These are phyloP conservation scores for Halophytophthora polymorphica DNA, from an alignment of 352 stramenopile genomes.

Conservation along the genomic window DNA sequence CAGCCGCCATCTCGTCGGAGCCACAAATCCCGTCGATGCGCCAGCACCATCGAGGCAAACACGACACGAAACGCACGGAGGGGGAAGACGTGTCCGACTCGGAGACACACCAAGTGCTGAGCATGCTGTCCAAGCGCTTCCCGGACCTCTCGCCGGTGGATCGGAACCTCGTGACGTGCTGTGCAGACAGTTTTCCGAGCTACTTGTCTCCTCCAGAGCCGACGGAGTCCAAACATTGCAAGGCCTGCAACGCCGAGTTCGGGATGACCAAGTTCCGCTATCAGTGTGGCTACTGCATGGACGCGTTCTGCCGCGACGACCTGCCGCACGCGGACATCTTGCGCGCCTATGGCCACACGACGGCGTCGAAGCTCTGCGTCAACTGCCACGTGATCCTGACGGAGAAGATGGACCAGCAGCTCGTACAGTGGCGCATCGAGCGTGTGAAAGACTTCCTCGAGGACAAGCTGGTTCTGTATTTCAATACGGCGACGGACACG, in stretches of 20 bases:
- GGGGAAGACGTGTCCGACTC: conserved; percentile 21
- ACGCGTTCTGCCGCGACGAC: conserved; percentile 77
- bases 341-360: conserved; percentile 62
- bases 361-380: conserved; percentile 58
- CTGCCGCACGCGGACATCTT: conserved; percentile 56
- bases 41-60: conserved; percentile 12
- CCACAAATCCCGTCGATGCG: conserved; percentile 24
- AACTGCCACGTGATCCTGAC: conserved; percentile 70
- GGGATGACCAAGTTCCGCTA: conserved; percentile 84
- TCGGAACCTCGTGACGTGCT: conserved; percentile 70
- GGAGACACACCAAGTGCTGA: conserved; percentile 31
- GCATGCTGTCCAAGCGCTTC: conserved; percentile 76
- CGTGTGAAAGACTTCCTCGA: conserved; percentile 74
- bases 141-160: conserved; percentile 72
- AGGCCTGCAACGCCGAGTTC: conserved; percentile 67
- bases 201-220: conserved; percentile 63
- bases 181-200: conserved; percentile 38
- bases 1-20: conserved; percentile 51
- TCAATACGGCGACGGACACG: conserved; percentile 78
- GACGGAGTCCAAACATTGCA: conserved; percentile 60
- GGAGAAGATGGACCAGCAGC: conserved; percentile 75
- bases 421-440: conserved; percentile 76
- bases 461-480: conserved; percentile 69
- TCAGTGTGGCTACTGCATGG: conserved; percentile 77
- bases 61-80: conserved; percentile 5